Percentiles rank a stretch among this genome's conserved stretches.
Evolutionary conservation across 148 eudicot species (phyloP).

Genomic region (Vaccinium macrocarpon): DNA sequence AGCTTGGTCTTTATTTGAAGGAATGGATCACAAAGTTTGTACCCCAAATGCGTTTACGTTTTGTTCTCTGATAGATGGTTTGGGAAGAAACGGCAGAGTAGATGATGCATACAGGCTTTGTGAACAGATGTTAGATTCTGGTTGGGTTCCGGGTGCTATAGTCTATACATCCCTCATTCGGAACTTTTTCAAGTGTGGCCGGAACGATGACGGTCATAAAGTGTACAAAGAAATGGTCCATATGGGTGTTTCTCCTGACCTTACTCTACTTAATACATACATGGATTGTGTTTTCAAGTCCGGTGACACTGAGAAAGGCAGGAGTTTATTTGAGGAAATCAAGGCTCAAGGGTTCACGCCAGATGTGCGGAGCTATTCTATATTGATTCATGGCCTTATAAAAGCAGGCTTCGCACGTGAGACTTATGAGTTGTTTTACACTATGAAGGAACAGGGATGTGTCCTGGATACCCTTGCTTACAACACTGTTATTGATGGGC

Average conservation of each 20-base stretch:
- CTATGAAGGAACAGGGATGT: conserved; percentile 86
- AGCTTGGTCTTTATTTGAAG: conserved; percentile 75
- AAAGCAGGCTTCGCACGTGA: conserved; percentile 89
- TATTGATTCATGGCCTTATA: conserved; percentile 82
- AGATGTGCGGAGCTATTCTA: conserved; percentile 80
- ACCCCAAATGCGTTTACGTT: conserved; percentile 68
- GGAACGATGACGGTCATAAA: conserved; percentile 85
- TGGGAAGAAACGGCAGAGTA: conserved; percentile 74
- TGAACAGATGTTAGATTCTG: conserved; percentile 81
- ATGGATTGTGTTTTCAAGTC: conserved; percentile 95
- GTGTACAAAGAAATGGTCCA: conserved; percentile 89
- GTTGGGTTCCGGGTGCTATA: conserved; percentile 58
- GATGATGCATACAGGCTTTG: conserved; percentile 84
- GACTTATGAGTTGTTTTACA: conserved; percentile 64
- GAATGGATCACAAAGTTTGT: conserved; percentile 69
- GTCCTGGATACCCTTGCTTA: conserved; percentile 78
- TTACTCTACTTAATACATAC: conserved; percentile 78
- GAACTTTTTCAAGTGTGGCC: conserved; percentile 65
- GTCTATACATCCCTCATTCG: conserved; percentile 82
- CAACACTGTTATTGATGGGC: conserved; percentile 81
- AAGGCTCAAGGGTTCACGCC: conserved; percentile 63
- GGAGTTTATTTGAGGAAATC: conserved; percentile 78
- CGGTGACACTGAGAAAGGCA: conserved; percentile 81
- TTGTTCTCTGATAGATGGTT: conserved; percentile 83
- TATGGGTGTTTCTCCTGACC: conserved; percentile 63